These are phyloP conservation scores for Trichophyton equinum DNA, from an alignment of 2,329 filamentous ascomycete genomes.

Conservation along the genomic window DNA sequence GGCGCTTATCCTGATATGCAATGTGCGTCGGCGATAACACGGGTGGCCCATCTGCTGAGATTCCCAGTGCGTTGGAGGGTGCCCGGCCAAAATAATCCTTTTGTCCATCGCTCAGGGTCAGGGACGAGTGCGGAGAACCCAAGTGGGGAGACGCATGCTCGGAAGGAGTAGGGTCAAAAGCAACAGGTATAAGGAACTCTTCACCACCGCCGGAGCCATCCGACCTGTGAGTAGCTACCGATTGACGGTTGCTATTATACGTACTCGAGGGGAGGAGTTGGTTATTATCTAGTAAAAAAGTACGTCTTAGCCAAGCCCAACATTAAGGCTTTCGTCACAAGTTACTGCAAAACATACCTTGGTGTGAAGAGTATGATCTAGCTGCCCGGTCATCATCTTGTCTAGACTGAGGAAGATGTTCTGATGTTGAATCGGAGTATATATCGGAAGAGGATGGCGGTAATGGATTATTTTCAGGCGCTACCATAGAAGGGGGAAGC, in stretches of 20 bases:
- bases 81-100: slow-evolving; percentile 45
- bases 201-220: slow-evolving; percentile 47
- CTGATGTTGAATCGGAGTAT: slow-evolving; percentile 44
- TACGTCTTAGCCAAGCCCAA: too few species aligned
- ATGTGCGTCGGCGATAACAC: slow-evolving; percentile 48
- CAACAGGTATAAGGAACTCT: slow-evolving; percentile 65
- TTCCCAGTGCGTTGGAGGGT: neutral
- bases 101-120: slow-evolving; percentile 30
- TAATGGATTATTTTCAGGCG: slow-evolving; percentile 36
- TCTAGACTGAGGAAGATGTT: slow-evolving; percentile 16
- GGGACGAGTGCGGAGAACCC: slow-evolving; percentile 23
- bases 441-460: slow-evolving; percentile 41
- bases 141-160: slow-evolving; percentile 45
- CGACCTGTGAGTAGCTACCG: slow-evolving; percentile 47
- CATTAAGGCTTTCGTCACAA: neutral
- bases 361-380: slow-evolving; percentile 18
- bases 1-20: slow-evolving; percentile 74
- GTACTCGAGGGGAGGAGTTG: slow-evolving; percentile 60
- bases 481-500: slow-evolving; percentile 48
- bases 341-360: slow-evolving; percentile 19
- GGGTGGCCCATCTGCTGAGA: neutral
- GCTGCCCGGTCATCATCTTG: slow-evolving; percentile 18
- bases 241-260: slow-evolving; percentile 68
- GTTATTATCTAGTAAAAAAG: slow-evolving; percentile 40
- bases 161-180: slow-evolving; percentile 56